Percentiles rank a stretch among this genome's conserved stretches.
These are phyloP conservation scores for Schizochytrium sp. DNA, from an alignment of 108 stramenopile genomes.

Conservation along the genomic window DNA sequence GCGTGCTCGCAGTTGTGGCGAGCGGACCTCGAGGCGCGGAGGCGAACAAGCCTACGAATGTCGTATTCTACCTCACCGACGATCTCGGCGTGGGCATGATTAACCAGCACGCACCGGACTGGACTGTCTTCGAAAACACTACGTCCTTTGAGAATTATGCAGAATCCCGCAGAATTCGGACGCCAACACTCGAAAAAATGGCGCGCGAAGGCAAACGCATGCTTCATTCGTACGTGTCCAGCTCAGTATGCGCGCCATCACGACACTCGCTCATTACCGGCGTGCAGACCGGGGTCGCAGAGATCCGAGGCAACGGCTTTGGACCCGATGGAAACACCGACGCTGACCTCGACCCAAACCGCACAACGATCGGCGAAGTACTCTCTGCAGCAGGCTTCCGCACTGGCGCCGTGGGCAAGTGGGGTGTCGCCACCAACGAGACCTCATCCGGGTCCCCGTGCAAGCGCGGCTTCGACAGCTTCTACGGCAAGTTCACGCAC, in stretches of 20 bases:
- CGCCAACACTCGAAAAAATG: neutral
- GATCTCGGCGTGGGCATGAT: slow-evolving; percentile 13
- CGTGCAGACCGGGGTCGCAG: neutral
- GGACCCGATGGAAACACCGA: neutral
- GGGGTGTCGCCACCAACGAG: neutral
- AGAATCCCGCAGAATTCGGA: neutral
- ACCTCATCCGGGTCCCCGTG: neutral
- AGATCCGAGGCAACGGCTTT: neutral
- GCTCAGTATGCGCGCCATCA: neutral
- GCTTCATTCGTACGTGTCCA: neutral
- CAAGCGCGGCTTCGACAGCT: slow-evolving; percentile 7
- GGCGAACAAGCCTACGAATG: neutral
- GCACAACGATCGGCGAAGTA: neutral
- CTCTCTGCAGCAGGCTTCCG: neutral
- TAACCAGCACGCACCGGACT: slow-evolving; percentile 10
- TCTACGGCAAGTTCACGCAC: neutral
- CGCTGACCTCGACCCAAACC: neutral
- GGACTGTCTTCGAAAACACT: neutral
- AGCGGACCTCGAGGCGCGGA: neutral
- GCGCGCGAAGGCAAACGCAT: neutral
- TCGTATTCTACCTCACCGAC: neutral
- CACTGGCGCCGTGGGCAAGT: slow-evolving; percentile 8
- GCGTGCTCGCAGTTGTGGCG: neutral
- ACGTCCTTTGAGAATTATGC: neutral
- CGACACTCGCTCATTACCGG: neutral